Evolutionary conservation across 2,329 filamentous ascomycete genomes (phyloP), one percentile per base, ranked within the genome.

Genomic region (Nemania abortiva): DNA sequence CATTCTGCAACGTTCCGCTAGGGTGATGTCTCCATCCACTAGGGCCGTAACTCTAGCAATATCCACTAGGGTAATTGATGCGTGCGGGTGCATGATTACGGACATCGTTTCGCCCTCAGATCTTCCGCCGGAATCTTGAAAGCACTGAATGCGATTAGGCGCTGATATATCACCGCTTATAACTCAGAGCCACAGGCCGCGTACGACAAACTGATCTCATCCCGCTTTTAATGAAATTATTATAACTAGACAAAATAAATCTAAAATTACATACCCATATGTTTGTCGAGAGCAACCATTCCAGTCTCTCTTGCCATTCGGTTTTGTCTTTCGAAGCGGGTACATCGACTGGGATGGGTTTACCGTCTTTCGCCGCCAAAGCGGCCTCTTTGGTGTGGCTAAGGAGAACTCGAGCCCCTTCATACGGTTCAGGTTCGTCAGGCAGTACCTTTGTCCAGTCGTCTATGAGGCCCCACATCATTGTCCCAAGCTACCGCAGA

Each of bases 401-500:
- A 45, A 65, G 42, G 13, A 61, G 29, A 31, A 61, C 56, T 29
- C 0, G 4, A 15, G 54, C 34, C 20, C 53, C 20, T 20, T 3
- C 20, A 13, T 6, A 47, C 4, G 62, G 49, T 6, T 42, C 39
- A 5, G 31, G 31, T 1, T 3, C 1, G 2, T 20, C 54, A 6
- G 54, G 39, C n/a, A 57, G 10, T 22, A 34, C 42, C 1, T 65
- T 31, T n/a, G 18, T 11, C 66, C 66, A 68, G 6, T 47, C 15
- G 2, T 50, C 66, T 56, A 68, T 45, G 18, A 55, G 66, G 6
- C 66, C 66, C 15, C 10, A 68, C 6, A 68, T 20, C 10, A 68
- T 34, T 9, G 49, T 68, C 18, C 65, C n/a, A 47, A 68, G 61
- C 65, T 68, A 52, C 10, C 49, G 11, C 3, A 15, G 47, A n/a